Conservation (phyloP, 306 rosid species). For the Glycine soja region DNA sequence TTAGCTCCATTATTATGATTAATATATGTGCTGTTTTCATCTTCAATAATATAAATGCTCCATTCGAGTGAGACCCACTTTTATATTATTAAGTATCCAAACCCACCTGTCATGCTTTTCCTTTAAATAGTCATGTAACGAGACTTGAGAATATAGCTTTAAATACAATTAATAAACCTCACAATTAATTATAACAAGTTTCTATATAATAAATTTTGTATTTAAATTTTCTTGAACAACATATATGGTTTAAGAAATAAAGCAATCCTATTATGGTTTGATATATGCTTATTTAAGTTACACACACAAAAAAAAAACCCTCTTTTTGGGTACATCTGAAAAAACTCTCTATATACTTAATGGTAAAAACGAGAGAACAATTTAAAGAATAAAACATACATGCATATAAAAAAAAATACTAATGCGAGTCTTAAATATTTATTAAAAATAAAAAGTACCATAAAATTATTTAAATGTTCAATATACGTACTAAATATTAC, state of each 20-base stretch:
- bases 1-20: too few relatives aligned
- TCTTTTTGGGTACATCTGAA: too few relatives aligned
- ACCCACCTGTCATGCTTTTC: background rate
- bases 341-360: too few relatives aligned
- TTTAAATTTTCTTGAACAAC: background rate
- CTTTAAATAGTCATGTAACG: background rate
- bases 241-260: background rate
- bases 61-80: background rate
- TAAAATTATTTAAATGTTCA: too few relatives aligned
- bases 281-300: background rate
- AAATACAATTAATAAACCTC: background rate
- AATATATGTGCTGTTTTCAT: too few relatives aligned
- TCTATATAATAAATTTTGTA: background rate
- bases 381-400: background rate
- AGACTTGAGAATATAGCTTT: background rate
- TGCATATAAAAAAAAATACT: background rate
- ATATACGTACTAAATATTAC: too few relatives aligned
- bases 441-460: too few relatives aligned
- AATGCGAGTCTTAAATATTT: background rate
- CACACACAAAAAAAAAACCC: too few relatives aligned
- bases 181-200: background rate
- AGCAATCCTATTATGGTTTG: background rate
- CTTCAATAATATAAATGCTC: too few relatives aligned
- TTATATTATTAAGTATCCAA: background rate
- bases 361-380: background rate